phyloP scores from a whole-genome alignment of 768 basidiomycete genomes.

The Lactifluus echinatus region DNA sequence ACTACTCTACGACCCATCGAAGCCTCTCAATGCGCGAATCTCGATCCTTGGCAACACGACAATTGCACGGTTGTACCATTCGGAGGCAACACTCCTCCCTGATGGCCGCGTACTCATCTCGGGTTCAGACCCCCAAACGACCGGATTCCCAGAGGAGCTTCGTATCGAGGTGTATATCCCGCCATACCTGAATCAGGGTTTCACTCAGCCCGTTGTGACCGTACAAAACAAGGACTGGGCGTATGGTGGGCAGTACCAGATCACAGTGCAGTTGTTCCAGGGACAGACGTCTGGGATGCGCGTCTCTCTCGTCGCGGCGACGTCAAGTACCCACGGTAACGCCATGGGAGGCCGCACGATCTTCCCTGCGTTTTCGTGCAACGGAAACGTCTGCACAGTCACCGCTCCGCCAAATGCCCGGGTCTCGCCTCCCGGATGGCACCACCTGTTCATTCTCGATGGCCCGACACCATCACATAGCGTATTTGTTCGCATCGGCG shows the following conservation, averaged over 20 bases:
- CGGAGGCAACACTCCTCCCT: conserved; percentile 63
- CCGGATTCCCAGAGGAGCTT: conserved; percentile 65
- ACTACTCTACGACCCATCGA: conserved; percentile 59
- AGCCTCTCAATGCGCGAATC: conserved; percentile 50
- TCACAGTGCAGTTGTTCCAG: conserved; percentile 37
- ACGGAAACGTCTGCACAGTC: conserved; percentile 67
- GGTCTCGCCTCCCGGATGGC: conserved; percentile 69
- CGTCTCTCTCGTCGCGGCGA: conserved; percentile 61
- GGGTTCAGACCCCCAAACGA: conserved; percentile 63
- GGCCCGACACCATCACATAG: conserved; percentile 73
- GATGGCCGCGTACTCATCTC: conserved; percentile 71
- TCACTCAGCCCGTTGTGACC: conserved; percentile 52
- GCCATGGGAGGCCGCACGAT: conserved; percentile 63
- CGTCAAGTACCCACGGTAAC: conserved; percentile 72
- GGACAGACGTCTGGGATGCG: conserved; percentile 41
- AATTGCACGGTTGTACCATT: conserved; percentile 71
- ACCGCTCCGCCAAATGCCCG: conserved; percentile 63
- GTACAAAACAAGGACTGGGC: conserved; percentile 55
- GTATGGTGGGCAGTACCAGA: conserved; percentile 44
- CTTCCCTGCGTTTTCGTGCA: conserved; percentile 64
- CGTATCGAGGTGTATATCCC: conserved; percentile 78
- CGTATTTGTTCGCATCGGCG: conserved; percentile 69
- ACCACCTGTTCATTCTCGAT: conserved; percentile 67
- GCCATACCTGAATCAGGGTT: conserved; percentile 65
- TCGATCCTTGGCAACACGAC: conserved; percentile 61